phyloP scores from a whole-genome alignment of 2,329 filamentous ascomycete species.

The Fusarium sp. region DNA sequence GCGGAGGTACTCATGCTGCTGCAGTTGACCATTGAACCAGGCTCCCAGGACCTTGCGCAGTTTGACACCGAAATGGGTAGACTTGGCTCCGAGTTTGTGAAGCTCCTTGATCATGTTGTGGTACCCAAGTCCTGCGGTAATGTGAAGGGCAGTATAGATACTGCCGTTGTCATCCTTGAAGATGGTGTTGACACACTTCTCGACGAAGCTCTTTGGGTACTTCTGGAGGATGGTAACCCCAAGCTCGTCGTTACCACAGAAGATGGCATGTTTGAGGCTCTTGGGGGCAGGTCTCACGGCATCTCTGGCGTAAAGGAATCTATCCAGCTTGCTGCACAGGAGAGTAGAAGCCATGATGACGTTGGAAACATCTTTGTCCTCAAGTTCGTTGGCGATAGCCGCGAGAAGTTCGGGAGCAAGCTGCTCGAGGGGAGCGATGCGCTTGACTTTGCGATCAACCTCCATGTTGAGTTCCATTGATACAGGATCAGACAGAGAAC shows the following conservation, averaged over 20 bases:
- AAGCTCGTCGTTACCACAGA: not conserved
- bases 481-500: not conserved
- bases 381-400: not conserved
- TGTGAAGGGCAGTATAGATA: constrained; percentile 20
- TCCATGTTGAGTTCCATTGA: not conserved
- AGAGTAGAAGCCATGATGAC: not conserved
- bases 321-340: not conserved
- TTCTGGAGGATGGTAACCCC: not conserved
- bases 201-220: not conserved
- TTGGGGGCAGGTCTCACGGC: not conserved
- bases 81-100: not conserved
- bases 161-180: not conserved
- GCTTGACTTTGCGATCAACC: not conserved
- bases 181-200: not conserved
- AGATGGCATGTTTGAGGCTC: not conserved
- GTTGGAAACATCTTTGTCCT: not conserved
- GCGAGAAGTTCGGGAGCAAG: not conserved
- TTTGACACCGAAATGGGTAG: not conserved
- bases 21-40: not conserved
- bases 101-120: not conserved
- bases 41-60: not conserved
- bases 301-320: not conserved
- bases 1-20: not conserved
- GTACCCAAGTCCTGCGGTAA: constrained; percentile 2
- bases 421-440: not conserved